Evolutionary conservation across 352 stramenopile genomes (phyloP), one percentile per base, ranked within the genome.

Genomic region (Nothophytophthora sp.): DNA sequence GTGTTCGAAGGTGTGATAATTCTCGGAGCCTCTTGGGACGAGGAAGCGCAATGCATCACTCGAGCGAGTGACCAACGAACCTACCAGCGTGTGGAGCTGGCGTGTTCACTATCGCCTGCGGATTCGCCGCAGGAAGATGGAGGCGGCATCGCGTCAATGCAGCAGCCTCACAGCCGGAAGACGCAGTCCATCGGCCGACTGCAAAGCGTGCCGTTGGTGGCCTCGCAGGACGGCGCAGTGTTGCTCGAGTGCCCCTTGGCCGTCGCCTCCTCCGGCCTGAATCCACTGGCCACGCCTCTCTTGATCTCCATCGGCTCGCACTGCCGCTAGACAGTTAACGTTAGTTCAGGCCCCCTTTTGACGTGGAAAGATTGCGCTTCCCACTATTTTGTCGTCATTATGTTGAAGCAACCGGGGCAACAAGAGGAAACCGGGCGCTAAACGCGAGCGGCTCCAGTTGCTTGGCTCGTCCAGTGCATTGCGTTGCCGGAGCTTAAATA

Each of bases 1-100:
- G 53, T 73, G 7, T 30, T 81, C 6, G 50, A 62, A 5, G 70
- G 70, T n/a, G 16, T 81, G 9, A 50, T 67, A 19, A 53, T 77
- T 18, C 55, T 72, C 1, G 49, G 60, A 38, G 63, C 66, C 4
- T 38, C 27, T 1, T 77, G 66, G 70, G 63, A 77, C 24, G 6
- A 39, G 22, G 42, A 63, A 2, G 20, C 28, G n/a, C 22, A 58
- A 48, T 28, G 22, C 32, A 30, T 73, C 5, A 30, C 55, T 5
- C 22, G 13, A 19, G 34, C 30, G 1, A 13, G 22, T n/a, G 30
- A 41, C 4, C 5, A 35, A 4, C 19, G 53, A n/a, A 13, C 28
- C 13, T 20, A 47, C 20, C 60, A 68, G 19, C 60, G 54, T 9
- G 54, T 68, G 12, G 18, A 68, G 19, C 24, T 68, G 15, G 15